Conservation (phyloP, 805 yeast species). For the Pichia rugopelliculosa region DNA sequence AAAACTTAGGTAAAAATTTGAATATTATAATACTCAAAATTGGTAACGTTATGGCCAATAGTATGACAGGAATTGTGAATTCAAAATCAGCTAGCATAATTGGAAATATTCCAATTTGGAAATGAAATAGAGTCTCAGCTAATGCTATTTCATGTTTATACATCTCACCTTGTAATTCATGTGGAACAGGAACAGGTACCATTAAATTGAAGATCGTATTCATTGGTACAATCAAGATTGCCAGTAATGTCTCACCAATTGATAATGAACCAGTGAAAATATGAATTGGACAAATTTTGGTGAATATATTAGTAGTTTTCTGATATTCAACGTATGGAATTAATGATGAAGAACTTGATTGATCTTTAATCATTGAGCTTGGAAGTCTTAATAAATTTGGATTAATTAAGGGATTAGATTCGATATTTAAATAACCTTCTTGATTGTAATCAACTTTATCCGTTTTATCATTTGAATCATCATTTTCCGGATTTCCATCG, state of each 20-base stretch:
- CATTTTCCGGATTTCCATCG: neutral
- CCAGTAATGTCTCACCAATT: slow-evolving; percentile 20
- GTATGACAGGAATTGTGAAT: neutral
- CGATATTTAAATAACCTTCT: neutral
- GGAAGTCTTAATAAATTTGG: neutral
- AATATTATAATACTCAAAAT: neutral
- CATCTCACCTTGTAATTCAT: slow-evolving; percentile 10
- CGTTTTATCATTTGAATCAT: neutral
- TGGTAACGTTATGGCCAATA: neutral
- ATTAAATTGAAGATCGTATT: slow-evolving; percentile 18
- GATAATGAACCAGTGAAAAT: slow-evolving; percentile 6
- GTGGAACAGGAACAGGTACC: slow-evolving; percentile 24
- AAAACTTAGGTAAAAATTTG: slow-evolving; percentile 2
- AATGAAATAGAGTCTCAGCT: slow-evolving; percentile 20
- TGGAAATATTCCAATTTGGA: slow-evolving; percentile 22
- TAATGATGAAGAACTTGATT: neutral
- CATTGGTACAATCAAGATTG: slow-evolving; percentile 22
- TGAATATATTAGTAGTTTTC: slow-evolving; percentile 5
- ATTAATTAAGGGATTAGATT: neutral
- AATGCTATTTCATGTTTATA: slow-evolving; percentile 16
- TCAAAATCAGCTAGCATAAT: slow-evolving; percentile 10
- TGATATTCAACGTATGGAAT: slow-evolving; percentile 9
- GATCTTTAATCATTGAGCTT: neutral
- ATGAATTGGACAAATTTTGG: slow-evolving; percentile 11
- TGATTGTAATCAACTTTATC: neutral